A percentile compares a stretch with the other conserved stretches of the same genome.
These are phyloP conservation scores for Trichomonas tenax DNA, from an alignment of 208 protist genomes.

Conservation along the genomic window DNA sequence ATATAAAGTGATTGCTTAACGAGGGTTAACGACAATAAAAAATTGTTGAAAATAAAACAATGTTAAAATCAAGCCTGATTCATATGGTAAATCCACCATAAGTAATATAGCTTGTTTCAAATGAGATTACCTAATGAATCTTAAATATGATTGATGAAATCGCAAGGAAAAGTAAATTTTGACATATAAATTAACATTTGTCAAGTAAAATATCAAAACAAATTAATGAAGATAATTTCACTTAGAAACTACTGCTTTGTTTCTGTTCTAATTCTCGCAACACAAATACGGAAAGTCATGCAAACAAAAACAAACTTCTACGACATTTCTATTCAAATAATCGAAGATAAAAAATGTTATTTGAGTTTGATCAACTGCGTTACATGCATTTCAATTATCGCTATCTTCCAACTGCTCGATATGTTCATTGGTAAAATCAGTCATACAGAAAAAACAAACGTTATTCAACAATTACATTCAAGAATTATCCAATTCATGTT, in stretches of 20 bases:
- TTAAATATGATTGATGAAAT: too few species aligned
- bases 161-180: too few species aligned
- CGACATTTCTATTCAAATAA: not conserved
- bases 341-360: not conserved
- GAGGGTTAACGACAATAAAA: too few species aligned
- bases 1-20: too few species aligned
- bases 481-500: not conserved
- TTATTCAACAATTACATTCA: not conserved
- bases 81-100: too few species aligned
- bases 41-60: too few species aligned
- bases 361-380: not conserved
- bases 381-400: not conserved
- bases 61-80: too few species aligned
- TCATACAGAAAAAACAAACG: not conserved
- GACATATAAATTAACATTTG: too few species aligned
- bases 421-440: not conserved
- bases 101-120: too few species aligned
- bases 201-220: too few species aligned
- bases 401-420: not conserved
- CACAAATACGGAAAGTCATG: not conserved
- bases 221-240: not conserved
- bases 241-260: not conserved
- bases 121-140: too few species aligned
- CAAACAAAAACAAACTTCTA: not conserved
- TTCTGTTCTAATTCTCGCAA: not conserved